Conservation (phyloP, 1,284 basidiomycete genomes). For the Pholiota adiposa region DNA sequence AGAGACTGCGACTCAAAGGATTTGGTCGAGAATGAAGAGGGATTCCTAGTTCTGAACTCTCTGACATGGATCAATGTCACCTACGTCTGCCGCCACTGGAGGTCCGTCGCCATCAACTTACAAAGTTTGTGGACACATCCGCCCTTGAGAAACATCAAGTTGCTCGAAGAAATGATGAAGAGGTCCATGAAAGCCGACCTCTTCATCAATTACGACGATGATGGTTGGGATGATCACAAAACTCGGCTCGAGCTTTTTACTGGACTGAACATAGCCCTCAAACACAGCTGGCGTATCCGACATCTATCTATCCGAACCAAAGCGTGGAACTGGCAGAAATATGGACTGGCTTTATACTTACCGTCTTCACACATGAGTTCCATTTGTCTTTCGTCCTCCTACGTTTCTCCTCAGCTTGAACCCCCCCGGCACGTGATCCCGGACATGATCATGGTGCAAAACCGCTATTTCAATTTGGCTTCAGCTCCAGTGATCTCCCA, state of each 20-base stretch:
- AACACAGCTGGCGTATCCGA: neutral
- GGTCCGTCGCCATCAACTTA: constrained; percentile 9
- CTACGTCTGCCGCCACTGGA: constrained; percentile 15
- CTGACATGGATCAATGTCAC: constrained; percentile 9
- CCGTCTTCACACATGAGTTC: too few species aligned
- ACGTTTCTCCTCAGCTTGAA: too few species aligned
- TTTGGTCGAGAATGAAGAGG: too few species aligned
- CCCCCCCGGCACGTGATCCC: too few species aligned
- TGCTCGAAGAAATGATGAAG: constrained; percentile 30
- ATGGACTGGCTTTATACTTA: too few species aligned
- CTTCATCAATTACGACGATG: constrained; percentile 22
- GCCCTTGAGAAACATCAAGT: constrained; percentile 19
- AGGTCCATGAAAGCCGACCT: constrained; percentile 32
- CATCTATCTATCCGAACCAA: neutral
- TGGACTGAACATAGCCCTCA: neutral
- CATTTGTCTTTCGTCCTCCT: too few species aligned
- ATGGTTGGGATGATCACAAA: neutral
- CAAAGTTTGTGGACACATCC: constrained; percentile 16
- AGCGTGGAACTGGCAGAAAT: too few species aligned
- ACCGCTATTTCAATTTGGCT: too few species aligned
- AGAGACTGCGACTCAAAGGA: neutral
- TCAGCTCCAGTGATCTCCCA: too few species aligned
- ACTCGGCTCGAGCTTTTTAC: neutral
- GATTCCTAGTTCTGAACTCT: neutral
- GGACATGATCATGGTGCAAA: too few species aligned